Evolutionary conservation across 257 asterid genomes (phyloP), one percentile per base, ranked within the genome.

Genomic region (Catharanthus roseus): DNA sequence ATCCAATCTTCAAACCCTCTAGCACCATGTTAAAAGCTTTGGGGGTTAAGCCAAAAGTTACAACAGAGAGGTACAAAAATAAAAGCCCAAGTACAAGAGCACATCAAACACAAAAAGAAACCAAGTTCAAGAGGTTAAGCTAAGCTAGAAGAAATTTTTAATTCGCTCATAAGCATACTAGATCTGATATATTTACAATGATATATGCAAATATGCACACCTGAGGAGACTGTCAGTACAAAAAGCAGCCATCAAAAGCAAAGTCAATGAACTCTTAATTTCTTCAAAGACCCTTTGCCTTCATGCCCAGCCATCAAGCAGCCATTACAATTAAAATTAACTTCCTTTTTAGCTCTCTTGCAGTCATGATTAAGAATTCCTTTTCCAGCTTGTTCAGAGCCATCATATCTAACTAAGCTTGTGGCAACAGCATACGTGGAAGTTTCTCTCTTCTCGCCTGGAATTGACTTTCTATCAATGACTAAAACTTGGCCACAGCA

Each of bases 371-470:
- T 34, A 34, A 44, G 54, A 10, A 6, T 15, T 39, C 61, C 9
- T 18, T 65, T 65, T 47, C 34, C 66, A 71, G 58, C 67, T 24
- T 66, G 31, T 47, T 50, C 45, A 70, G 60, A 44, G 24, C 28
- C 67, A 42, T 6, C 33, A 26, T 73, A 78, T 41, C 69, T 55
- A 74, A 69, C 78, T 12, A 73, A 34, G 70, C 73, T 67, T 39
- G 82, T 78, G n/a, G 68, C 56, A 18, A 74, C 67, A 10, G 72
- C 75, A 38, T 78, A 73, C 16, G 69, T 63, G 41, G 75, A 69
- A 9, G 68, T 44, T 64, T 75, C 75, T 33, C 65, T 74, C 42
- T 69, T 73, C 66, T 71, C 42, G 65, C 73, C 39, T 61, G 78
- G 38, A 62, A 70, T 11, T 62, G 66, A 42, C 33, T 44, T 69